Conservation (phyloP, 2,329 filamentous ascomycete genomes). For the Trichophaea hybrida region DNA sequence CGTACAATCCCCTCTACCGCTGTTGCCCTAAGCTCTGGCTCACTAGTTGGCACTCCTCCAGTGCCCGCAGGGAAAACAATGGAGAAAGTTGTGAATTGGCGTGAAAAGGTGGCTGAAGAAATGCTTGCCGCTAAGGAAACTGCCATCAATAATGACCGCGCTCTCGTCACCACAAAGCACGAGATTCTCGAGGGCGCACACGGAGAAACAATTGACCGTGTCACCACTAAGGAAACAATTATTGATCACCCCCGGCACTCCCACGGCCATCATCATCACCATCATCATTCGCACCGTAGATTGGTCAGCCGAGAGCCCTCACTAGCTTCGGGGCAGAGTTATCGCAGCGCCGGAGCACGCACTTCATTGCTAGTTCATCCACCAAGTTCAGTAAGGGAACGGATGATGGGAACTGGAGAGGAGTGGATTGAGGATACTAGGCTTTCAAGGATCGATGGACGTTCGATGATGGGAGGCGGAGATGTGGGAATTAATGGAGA, state of each 20-base stretch:
- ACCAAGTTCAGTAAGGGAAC: neutral
- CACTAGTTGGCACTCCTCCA: neutral
- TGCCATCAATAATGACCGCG: neutral
- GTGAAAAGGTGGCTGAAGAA: neutral
- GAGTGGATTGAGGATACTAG: neutral
- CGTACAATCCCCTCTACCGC: neutral
- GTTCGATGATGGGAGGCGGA: neutral
- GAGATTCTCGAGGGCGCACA: neutral
- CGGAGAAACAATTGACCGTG: neutral
- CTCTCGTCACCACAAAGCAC: neutral
- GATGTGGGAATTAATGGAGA: slow-evolving; percentile 2
- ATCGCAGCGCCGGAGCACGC: neutral
- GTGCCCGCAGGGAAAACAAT: neutral
- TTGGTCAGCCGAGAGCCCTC: neutral
- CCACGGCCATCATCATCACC: neutral
- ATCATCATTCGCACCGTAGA: neutral
- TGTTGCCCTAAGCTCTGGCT: neutral
- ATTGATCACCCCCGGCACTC: neutral
- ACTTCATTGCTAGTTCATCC: neutral
- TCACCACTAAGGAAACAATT: neutral
- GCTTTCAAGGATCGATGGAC: neutral
- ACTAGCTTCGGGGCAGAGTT: neutral
- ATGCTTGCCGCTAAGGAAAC: neutral
- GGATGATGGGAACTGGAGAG: neutral
- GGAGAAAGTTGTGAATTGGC: neutral